A percentile compares a stretch with the other conserved stretches of the same genome.
Evolutionary conservation across 352 stramenopile genomes (phyloP).

Genomic region (Pythium volutum): DNA sequence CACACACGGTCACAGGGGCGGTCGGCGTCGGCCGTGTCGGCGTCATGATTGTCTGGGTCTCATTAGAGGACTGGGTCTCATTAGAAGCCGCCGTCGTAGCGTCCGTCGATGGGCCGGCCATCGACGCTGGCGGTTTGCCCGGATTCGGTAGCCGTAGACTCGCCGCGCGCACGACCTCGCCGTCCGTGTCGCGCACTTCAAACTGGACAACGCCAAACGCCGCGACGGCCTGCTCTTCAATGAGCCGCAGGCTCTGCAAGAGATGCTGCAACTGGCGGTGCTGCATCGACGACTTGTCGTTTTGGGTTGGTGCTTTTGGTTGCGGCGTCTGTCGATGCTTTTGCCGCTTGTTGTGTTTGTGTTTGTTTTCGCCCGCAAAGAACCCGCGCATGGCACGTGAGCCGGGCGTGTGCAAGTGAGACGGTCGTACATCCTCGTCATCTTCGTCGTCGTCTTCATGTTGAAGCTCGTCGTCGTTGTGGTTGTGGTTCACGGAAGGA

Average conservation of each 20-base stretch:
- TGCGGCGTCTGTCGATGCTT: neutral
- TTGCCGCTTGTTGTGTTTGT: conserved; percentile 3
- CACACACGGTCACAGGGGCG: too few relatives aligned
- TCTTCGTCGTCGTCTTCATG: neutral
- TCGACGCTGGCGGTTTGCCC: neutral
- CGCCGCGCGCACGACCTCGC: conserved; percentile 2
- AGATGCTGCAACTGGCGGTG: conserved; percentile 17
- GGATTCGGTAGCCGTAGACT: conserved; percentile 6
- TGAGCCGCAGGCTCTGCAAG: conserved; percentile 16
- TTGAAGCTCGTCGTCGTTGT: neutral
- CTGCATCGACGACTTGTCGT: conserved; percentile 17
- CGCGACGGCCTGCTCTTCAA: conserved; percentile 12
- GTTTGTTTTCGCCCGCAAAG: conserved; percentile 11
- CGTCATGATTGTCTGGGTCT: too few relatives aligned
- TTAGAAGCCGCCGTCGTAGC: neutral
- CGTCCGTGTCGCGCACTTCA: conserved; percentile 12
- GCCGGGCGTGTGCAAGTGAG: neutral
- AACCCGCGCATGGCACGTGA: conserved; percentile 7
- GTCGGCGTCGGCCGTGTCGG: too few relatives aligned
- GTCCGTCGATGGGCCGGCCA: neutral
- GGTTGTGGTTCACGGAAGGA: neutral
- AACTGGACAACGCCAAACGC: conserved; percentile 19
- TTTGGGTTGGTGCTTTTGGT: neutral
- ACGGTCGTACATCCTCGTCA: neutral
- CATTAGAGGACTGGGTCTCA: too few relatives aligned